These are phyloP conservation scores for Pseudogymnoascus destructans DNA, from an alignment of 2,329 filamentous ascomycete genomes.

Conservation along the genomic window DNA sequence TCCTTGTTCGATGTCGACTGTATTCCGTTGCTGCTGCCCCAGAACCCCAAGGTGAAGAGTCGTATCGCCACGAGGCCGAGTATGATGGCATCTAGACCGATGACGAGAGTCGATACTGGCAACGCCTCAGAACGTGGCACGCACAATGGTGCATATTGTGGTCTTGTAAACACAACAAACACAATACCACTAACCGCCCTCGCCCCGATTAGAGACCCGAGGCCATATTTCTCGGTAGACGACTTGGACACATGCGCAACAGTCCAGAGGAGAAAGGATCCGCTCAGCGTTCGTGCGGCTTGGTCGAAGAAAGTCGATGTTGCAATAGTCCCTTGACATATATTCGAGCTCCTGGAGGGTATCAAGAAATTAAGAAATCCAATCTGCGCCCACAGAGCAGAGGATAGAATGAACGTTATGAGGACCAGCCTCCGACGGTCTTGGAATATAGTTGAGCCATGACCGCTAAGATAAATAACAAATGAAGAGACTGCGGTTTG, in stretches of 20 bases:
- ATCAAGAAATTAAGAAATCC: slow-evolving; percentile 25
- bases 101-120: slow-evolving; percentile 22
- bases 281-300: slow-evolving; percentile 22
- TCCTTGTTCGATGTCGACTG: slow-evolving; percentile 13
- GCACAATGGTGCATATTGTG: slow-evolving; percentile 24
- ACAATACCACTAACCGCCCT: slow-evolving; percentile 22
- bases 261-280: slow-evolving; percentile 26
- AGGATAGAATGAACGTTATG: slow-evolving; percentile 26
- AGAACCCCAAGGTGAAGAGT: slow-evolving; percentile 18
- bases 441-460: slow-evolving; percentile 24
- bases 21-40: slow-evolving; percentile 14
- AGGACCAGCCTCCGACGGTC: slow-evolving; percentile 29
- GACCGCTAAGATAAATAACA: slow-evolving; percentile 22
- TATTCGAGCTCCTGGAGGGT: slow-evolving; percentile 13
- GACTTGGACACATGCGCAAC: slow-evolving; percentile 21
- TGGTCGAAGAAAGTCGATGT: slow-evolving; percentile 25
- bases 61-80: slow-evolving; percentile 21
- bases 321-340: slow-evolving; percentile 22
- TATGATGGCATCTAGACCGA: slow-evolving; percentile 24
- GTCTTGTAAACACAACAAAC: slow-evolving; percentile 24
- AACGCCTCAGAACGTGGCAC: slow-evolving; percentile 22
- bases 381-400: slow-evolving; percentile 22
- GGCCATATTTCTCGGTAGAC: slow-evolving; percentile 18
- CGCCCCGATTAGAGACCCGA: slow-evolving; percentile 21
- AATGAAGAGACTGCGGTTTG: slow-evolving; percentile 23